Percentiles rank a stretch among this genome's conserved stretches.
Conservation (phyloP, 73 alveolate genomes). For the Paramecium caudatum region DNA sequence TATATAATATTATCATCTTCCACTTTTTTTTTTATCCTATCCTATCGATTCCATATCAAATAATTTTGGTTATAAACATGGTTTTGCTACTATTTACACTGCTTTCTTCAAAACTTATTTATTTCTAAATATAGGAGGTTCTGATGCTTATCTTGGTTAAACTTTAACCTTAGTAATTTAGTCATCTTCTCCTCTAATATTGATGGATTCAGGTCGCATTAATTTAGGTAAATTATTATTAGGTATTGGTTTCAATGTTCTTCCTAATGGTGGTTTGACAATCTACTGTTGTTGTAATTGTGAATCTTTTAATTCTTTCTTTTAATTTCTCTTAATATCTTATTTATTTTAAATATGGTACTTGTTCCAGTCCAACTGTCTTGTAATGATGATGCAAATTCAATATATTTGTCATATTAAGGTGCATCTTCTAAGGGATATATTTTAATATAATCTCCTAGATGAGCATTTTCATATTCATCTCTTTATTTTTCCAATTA, state of each 20-base stretch:
- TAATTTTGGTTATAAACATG: slow-evolving; percentile 16
- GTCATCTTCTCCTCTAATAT: background rate
- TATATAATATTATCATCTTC: slow-evolving; percentile 14
- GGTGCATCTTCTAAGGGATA: slow-evolving; percentile 73
- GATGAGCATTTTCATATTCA: slow-evolving; percentile 75
- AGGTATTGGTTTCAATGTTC: slow-evolving; percentile 10
- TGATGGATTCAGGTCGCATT: slow-evolving; percentile 27
- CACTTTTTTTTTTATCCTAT: background rate
- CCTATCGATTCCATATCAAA: slow-evolving; percentile 53
- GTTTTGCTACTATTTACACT: background rate
- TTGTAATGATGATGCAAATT: slow-evolving; percentile 48
- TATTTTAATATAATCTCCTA: slow-evolving; percentile 78
- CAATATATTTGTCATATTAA: slow-evolving; percentile 46
- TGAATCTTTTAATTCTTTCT: slow-evolving; percentile 21
- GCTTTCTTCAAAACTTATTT: background rate
- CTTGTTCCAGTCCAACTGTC: slow-evolving; percentile 79
- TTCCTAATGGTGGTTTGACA: too few relatives aligned
- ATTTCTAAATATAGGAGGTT: slow-evolving; percentile 4
- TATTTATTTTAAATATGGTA: background rate
- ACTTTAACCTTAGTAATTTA: background rate
- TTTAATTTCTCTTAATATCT: slow-evolving; percentile 6
- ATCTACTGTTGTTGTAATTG: background rate
- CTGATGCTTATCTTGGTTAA: background rate
- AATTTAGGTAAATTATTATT: slow-evolving; percentile 3
- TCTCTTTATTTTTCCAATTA: slow-evolving; percentile 64